phyloP scores from a whole-genome alignment of 2,329 filamentous ascomycete species.

The Phialemoniopsis sp. region DNA sequence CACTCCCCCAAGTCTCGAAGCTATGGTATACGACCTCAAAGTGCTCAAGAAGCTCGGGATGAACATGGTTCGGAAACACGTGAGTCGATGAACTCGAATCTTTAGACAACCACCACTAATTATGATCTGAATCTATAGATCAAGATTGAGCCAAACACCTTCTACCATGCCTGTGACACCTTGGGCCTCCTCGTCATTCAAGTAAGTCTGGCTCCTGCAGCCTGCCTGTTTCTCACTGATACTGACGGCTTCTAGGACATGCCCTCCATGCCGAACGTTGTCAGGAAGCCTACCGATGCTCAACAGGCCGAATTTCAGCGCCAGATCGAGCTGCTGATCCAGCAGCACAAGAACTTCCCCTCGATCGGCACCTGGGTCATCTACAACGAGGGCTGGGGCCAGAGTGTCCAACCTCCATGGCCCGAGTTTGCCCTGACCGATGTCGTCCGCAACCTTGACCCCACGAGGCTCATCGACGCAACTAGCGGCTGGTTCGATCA shows the following conservation, averaged over 20 bases:
- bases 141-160: constrained; percentile 64
- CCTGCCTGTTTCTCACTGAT: no score
- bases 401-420: constrained; percentile 40
- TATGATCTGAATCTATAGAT: constrained; percentile 32
- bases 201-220: no score
- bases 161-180: constrained; percentile 64
- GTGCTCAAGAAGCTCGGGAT: constrained; percentile 62
- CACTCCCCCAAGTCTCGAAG: constrained; percentile 59
- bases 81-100: no score
- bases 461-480: constrained; percentile 59
- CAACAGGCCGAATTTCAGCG: constrained; percentile 63
- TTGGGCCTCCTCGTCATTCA: constrained; percentile 62
- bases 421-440: constrained; percentile 56
- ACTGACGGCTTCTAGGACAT: no score
- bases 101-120: no score
- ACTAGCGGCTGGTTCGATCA: constrained; percentile 66
- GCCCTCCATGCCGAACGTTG: constrained; percentile 48
- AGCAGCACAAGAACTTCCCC: constrained; percentile 60
- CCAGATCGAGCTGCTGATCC: constrained; percentile 57
- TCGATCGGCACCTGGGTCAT: constrained; percentile 65
- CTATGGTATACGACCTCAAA: constrained; percentile 63
- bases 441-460: constrained; percentile 52
- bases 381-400: constrained; percentile 72
- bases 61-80: constrained; percentile 69
- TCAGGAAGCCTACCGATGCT: constrained; percentile 28